Percentiles rank a stretch among this genome's conserved stretches.
These are phyloP conservation scores for Lathyrus sativus DNA, from an alignment of 306 rosid genomes.

Conservation along the genomic window DNA sequence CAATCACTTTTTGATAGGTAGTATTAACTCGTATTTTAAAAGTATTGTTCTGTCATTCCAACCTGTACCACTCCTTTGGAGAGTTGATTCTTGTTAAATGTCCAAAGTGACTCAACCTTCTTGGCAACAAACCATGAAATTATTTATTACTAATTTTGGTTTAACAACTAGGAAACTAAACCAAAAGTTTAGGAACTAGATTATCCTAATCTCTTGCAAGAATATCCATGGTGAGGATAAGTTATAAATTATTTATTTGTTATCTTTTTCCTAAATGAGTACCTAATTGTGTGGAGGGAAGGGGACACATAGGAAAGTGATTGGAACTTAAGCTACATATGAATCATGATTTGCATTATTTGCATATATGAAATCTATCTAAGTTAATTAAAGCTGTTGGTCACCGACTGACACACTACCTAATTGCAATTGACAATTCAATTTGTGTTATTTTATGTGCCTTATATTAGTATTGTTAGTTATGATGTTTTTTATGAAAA, in stretches of 20 bases:
- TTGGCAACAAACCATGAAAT: not conserved
- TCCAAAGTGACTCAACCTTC: not conserved
- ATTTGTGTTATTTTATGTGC: not conserved
- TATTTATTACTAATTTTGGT: not conserved
- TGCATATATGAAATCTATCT: slow-evolving; percentile 12
- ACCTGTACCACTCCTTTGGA: no score
- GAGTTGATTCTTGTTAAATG: no score
- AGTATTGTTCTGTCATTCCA: no score
- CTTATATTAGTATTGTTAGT: not conserved
- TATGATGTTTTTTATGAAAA: slow-evolving; percentile 8
- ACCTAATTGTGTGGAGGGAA: slow-evolving; percentile 50
- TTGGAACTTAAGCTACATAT: slow-evolving; percentile 35
- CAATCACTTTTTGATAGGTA: no score
- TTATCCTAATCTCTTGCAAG: slow-evolving; percentile 33
- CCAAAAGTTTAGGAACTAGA: slow-evolving; percentile 28
- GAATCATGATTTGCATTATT: not conserved
- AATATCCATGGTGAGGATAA: slow-evolving; percentile 14
- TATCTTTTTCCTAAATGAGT: not conserved
- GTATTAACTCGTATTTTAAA: no score
- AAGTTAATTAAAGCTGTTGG: slow-evolving; percentile 33
- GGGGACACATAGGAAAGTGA: slow-evolving; percentile 51
- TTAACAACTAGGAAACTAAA: slow-evolving; percentile 17
- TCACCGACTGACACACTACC: slow-evolving; percentile 41
- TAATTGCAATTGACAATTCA: slow-evolving; percentile 19
- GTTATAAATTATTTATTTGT: slow-evolving; percentile 7